Evolutionary conservation across 2,329 filamentous ascomycete species (phyloP).

Genomic region (Fusarium nelsonii): DNA sequence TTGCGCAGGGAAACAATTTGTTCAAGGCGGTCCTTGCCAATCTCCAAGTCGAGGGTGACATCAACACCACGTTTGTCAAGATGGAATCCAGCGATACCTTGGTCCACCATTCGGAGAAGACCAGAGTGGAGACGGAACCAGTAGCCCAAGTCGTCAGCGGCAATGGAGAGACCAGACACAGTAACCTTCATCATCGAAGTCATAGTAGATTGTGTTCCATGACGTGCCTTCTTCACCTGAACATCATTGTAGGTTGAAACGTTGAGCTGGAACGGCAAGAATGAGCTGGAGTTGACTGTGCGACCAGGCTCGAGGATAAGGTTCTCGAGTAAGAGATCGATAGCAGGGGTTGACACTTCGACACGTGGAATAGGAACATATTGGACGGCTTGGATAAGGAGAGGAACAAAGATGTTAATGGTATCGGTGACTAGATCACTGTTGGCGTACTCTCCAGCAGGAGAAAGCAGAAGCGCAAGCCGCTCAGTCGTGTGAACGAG

Average conservation of each 20-base stretch:
- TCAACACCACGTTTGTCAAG: conserved; percentile 91
- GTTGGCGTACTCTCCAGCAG: conserved; percentile 73
- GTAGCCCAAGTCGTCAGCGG: conserved; percentile 89
- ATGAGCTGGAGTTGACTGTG: conserved; percentile 87
- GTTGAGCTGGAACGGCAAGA: conserved; percentile 86
- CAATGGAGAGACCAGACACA: conserved; percentile 83
- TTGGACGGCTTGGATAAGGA: conserved; percentile 81
- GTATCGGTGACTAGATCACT: conserved; percentile 79
- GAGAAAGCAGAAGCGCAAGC: conserved; percentile 77
- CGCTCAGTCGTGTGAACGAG: conserved; percentile 75
- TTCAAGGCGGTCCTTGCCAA: conserved; percentile 82
- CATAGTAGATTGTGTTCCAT: conserved; percentile 70
- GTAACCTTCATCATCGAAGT: conserved; percentile 82
- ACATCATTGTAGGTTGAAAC: conserved; percentile 88
- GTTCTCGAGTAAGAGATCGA: conserved; percentile 91
- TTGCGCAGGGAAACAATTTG: conserved; percentile 81
- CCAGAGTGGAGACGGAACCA: conserved; percentile 86
- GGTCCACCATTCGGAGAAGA: conserved; percentile 79
- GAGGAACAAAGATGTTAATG: conserved; percentile 83
- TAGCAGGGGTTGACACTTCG: conserved; percentile 85
- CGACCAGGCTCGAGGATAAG: conserved; percentile 88
- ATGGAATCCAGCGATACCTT: conserved; percentile 86
- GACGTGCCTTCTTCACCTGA: conserved; percentile 81
- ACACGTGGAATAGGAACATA: conserved; percentile 90
- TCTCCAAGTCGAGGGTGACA: conserved; percentile 84